Evolutionary conservation across 2,329 filamentous ascomycete species (phyloP).

Genomic region (Trichophaea hybrida): DNA sequence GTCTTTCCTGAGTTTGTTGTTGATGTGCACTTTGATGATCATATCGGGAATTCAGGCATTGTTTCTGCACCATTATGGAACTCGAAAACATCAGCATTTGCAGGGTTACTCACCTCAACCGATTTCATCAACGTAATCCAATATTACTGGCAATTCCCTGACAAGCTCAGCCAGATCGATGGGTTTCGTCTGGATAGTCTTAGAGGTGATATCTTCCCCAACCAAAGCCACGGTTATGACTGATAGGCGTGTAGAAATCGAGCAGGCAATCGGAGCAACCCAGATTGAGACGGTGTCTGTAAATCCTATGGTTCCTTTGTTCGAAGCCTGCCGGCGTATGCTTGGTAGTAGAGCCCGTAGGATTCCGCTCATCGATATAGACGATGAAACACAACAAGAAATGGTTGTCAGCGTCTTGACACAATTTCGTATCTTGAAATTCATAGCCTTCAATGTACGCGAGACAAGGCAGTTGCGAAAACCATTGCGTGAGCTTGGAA

Average conservation of each 20-base stretch:
- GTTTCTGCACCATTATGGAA: constrained; percentile 97
- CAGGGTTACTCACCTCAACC: constrained; percentile 82
- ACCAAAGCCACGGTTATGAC: neutral
- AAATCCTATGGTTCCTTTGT: constrained; percentile 75
- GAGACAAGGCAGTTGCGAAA: constrained; percentile 83
- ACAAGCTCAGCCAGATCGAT: constrained; percentile 76
- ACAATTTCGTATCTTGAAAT: constrained; percentile 96
- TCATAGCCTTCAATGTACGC: constrained; percentile 87
- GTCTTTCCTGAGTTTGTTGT: constrained; percentile 15
- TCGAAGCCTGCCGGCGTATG: constrained; percentile 91
- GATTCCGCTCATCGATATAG: constrained; percentile 83
- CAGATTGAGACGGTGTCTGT: constrained; percentile 95
- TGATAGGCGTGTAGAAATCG: constrained; percentile 53
- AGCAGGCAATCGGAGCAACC: constrained; percentile 78
- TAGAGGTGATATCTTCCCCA: constrained; percentile 45
- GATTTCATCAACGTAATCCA: constrained; percentile 99
- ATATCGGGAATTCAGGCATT: constrained; percentile 50
- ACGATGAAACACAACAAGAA: constrained; percentile 82
- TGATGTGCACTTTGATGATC: constrained; percentile 21
- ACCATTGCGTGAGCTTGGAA: constrained; percentile 63
- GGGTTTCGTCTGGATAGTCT: constrained; percentile 87
- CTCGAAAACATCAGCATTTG: constrained; percentile 81
- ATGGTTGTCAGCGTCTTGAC: constrained; percentile 95
- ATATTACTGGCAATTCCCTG: constrained; percentile 96
- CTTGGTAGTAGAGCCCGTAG: constrained; percentile 80